Evolutionary conservation across 1,284 basidiomycete species (phyloP).

Genomic region (Boletus smithii): DNA sequence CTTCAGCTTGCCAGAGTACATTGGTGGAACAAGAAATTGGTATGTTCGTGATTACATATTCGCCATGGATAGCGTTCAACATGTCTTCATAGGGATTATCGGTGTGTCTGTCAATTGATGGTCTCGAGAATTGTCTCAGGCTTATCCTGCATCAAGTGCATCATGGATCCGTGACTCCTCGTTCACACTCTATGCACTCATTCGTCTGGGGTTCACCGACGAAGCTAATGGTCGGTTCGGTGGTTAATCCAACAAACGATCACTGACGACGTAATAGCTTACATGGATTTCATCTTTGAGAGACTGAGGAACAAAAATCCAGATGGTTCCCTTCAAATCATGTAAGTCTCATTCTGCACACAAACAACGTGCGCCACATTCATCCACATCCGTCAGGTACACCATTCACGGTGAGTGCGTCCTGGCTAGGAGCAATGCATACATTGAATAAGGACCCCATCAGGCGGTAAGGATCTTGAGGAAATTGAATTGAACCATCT

Average conservation of each 20-base stretch:
- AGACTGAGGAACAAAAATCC: conserved; percentile 77
- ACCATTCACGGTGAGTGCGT: conserved; percentile 66
- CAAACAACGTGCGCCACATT: background rate
- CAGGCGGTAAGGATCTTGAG: conserved; percentile 77
- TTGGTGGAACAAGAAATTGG: conserved; percentile 87
- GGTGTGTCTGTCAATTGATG: conserved; percentile 36
- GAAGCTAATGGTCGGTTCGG: conserved; percentile 70
- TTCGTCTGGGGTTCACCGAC: conserved; percentile 86
- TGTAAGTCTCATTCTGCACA: conserved; percentile 44
- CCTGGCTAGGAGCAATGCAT: background rate
- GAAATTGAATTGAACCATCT: conserved; percentile 82
- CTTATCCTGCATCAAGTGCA: conserved; percentile 40
- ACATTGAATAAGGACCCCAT: background rate
- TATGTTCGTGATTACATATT: conserved; percentile 23
- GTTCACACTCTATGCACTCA: conserved; percentile 88
- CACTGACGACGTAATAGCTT: conserved; percentile 48
- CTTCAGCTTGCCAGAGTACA: conserved; percentile 87
- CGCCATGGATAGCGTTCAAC: background rate
- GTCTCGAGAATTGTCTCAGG: background rate
- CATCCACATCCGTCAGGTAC: conserved; percentile 42
- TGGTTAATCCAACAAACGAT: background rate
- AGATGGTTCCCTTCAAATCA: conserved; percentile 88
- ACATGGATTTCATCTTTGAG: conserved; percentile 87
- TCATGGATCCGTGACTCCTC: conserved; percentile 90
- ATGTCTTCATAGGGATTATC: conserved; percentile 57